Conservation (phyloP, 2,329 filamentous ascomycete species). For the Podosphaera xanthii region DNA sequence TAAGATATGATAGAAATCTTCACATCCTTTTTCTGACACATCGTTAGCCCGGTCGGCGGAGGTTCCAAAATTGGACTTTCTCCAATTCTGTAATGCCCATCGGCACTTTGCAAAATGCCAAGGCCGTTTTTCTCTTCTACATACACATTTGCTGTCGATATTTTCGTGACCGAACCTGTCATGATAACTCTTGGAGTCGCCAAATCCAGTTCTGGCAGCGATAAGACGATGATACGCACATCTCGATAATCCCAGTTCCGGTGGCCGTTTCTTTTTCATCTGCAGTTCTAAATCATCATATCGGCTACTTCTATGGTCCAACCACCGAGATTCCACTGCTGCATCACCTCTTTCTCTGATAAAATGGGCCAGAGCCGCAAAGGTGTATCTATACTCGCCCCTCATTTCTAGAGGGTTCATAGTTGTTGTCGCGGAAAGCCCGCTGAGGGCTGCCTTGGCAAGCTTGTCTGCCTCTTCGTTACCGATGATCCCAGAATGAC, state of each 20-base stretch:
- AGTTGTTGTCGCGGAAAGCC: too few relatives aligned
- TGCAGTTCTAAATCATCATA: not conserved
- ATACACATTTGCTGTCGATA: not conserved
- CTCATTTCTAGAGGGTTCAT: too few relatives aligned
- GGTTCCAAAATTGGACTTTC: not conserved
- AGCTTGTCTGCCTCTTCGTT: too few relatives aligned
- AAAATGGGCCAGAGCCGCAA: not conserved
- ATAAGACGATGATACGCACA: not conserved
- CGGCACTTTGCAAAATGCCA: not conserved
- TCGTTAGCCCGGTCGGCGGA: not conserved
- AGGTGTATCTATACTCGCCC: too few relatives aligned
- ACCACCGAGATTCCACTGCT: not conserved
- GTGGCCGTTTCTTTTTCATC: conserved; percentile 15
- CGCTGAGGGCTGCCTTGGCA: too few relatives aligned
- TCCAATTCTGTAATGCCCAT: not conserved
- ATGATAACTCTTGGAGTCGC: not conserved
- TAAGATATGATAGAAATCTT: not conserved
- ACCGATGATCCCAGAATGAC: too few relatives aligned
- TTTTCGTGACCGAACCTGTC: not conserved
- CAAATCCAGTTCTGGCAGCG: not conserved
- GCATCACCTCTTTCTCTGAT: not conserved
- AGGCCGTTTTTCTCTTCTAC: not conserved
- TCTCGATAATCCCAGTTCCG: conserved; percentile 27
- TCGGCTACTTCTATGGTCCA: not conserved
- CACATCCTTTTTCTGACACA: not conserved